Conservation (phyloP, 176 grass and related monocot species). For the Areca catechu region DNA sequence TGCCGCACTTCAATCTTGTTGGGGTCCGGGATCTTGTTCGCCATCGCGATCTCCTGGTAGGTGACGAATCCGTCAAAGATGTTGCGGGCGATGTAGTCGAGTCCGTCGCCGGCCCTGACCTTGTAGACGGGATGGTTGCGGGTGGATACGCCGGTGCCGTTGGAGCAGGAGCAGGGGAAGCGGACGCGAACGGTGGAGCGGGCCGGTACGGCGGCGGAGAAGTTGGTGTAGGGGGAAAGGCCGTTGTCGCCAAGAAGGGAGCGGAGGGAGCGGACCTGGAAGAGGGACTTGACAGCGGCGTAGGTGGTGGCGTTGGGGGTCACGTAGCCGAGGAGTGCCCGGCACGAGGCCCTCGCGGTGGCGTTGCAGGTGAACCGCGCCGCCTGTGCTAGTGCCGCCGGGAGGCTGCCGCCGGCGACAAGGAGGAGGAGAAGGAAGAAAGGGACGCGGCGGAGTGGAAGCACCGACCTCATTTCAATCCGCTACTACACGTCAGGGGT, state of each 20-base stretch:
- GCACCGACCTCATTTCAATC: too few relatives aligned
- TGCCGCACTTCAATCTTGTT: conserved; percentile 36
- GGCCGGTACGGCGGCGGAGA: conserved; percentile 21
- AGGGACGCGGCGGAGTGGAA: background rate
- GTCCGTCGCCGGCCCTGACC: conserved; percentile 41
- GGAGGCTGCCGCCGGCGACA: background rate
- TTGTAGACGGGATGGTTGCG: conserved; percentile 50
- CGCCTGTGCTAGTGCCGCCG: background rate
- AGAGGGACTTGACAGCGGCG: conserved; percentile 40
- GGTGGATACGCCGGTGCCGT: conserved; percentile 51
- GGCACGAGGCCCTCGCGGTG: conserved; percentile 41
- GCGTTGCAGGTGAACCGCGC: conserved; percentile 61
- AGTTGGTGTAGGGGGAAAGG: conserved; percentile 40
- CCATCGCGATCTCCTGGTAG: conserved; percentile 69
- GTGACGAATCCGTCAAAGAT: conserved; percentile 59
- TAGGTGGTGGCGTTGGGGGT: conserved; percentile 63
- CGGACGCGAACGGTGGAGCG: conserved; percentile 42
- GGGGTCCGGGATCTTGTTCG: conserved; percentile 70
- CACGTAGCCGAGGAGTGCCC: conserved; percentile 64
- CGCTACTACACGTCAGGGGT: too few relatives aligned
- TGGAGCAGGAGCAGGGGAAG: conserved; percentile 81
- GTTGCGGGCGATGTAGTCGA: conserved; percentile 46
- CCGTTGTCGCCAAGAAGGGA: conserved; percentile 58
- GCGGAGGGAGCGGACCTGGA: conserved; percentile 82
- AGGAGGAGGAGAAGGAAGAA: conserved; percentile 9